Base-by-base conservation (phyloP, 257 asterid genomes). In the Phtheirospermum japonicum region DNA sequence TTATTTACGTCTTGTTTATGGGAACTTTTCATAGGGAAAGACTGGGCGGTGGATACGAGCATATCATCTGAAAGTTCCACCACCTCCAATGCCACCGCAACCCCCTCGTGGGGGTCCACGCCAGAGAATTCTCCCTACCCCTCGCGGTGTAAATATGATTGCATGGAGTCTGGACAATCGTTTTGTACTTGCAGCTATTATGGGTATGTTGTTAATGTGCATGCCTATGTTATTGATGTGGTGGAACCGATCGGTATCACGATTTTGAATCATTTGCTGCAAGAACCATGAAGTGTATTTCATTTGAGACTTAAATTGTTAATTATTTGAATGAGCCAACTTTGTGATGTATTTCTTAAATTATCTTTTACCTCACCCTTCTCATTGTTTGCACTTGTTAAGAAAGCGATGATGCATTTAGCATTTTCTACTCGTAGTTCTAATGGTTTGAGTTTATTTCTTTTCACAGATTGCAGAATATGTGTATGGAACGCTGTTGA, bases 401-500 rank as follows among this genome's bases (percentile, higher is more conserved):
- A 17, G 50, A 19, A 66, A 23, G 66, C 65, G 53, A 16, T 34
- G 48, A 57, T 56, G 40, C 65, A 63, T 37, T 32, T 60, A 17
- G n/a, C 40, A 34, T 57, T 33, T 40, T 42, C 7, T 63, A 18
- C 62, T 56, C 59, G 49, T 36, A 19, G 52, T 9, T 58, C 53
- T 14, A 53, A 55, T 39, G 42, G 61, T 43, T 40, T 55, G 39
- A 54, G 61, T 48, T 53, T 39, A 43, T 33, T 43, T 57, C 32
- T 39, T 31, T 74, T 59, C 79, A 69, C 89, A 93, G 97, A 93
- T 82, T 86, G 96, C 86, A 85, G 99, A 77, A 93, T 93, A 71
- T 93, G 99, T 57, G 99, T 93, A 18, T 93, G 99, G 99, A 93
- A 93, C 79, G 99, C 99, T 75, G 82, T 80, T 74, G 99, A 93